These are phyloP conservation scores for Kodamaea ohmeri DNA, from an alignment of 1,139 yeast species.

Conservation along the genomic window DNA sequence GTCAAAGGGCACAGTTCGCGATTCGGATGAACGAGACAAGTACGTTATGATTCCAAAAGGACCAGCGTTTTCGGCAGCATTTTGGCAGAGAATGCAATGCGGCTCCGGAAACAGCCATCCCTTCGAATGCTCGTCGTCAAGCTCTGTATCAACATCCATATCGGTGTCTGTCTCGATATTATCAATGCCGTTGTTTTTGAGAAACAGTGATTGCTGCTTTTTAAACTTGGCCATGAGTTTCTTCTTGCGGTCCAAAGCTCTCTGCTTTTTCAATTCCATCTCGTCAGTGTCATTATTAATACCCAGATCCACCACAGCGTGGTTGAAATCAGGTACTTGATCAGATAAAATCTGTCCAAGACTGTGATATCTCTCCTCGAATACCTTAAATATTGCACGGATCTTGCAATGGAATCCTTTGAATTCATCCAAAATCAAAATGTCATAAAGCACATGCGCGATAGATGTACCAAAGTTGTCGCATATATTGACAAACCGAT, in stretches of 20 bases:
- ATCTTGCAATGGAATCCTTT: slow-evolving; percentile 49
- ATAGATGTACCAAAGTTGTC: slow-evolving; percentile 37
- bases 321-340: slow-evolving; percentile 23
- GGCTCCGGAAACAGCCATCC: slow-evolving; percentile 77
- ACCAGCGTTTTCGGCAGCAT: slow-evolving; percentile 66
- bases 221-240: slow-evolving; percentile 76
- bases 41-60: slow-evolving; percentile 74
- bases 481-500: slow-evolving; percentile 32
- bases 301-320: slow-evolving; percentile 18
- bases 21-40: slow-evolving; percentile 57
- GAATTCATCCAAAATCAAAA: slow-evolving; percentile 41
- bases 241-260: slow-evolving; percentile 71
- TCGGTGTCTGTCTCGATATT: slow-evolving; percentile 21
- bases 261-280: slow-evolving; percentile 55
- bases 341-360: slow-evolving; percentile 21
- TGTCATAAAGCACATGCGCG: slow-evolving; percentile 43
- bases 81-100: slow-evolving; percentile 86
- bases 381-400: slow-evolving; percentile 48
- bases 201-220: slow-evolving; percentile 72
- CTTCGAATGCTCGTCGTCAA: slow-evolving; percentile 24
- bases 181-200: slow-evolving; percentile 44
- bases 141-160: slow-evolving; percentile 30
- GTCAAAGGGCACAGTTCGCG: slow-evolving; percentile 62
- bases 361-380: slow-evolving; percentile 28
- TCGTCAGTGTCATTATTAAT: slow-evolving; percentile 22